Percentiles rank a stretch among this genome's conserved stretches.
Evolutionary conservation across 2,329 filamentous ascomycete genomes (phyloP).

Genomic region (Fusarium neocosmosporiellum): DNA sequence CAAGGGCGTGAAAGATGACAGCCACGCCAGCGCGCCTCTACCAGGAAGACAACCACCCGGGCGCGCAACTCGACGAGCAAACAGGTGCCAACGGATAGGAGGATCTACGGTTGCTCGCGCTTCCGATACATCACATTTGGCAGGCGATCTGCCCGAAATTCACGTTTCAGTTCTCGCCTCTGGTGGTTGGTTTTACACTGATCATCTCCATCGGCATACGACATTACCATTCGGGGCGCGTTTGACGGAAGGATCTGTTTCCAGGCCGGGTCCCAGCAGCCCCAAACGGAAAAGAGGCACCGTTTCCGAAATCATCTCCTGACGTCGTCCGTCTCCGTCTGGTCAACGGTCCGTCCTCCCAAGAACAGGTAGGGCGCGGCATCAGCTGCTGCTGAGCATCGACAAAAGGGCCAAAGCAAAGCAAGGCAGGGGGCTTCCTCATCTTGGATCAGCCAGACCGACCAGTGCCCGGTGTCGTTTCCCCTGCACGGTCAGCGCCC

Average conservation of each 20-base stretch:
- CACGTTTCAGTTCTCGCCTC: background rate
- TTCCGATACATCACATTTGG: slow-evolving; percentile 13
- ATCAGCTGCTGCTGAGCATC: slow-evolving; percentile 5
- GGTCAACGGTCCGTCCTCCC: background rate
- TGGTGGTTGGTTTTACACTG: background rate
- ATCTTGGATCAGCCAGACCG: slow-evolving; percentile 7
- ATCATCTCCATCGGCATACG: background rate
- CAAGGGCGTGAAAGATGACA: slow-evolving; percentile 20
- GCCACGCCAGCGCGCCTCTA: slow-evolving; percentile 20
- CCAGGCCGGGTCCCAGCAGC: background rate
- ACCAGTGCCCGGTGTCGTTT: slow-evolving; percentile 5
- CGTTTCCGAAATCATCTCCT: slow-evolving; percentile 4
- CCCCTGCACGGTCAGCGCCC: slow-evolving; percentile 27
- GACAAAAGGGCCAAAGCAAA: slow-evolving; percentile 22
- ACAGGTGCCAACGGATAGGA: slow-evolving; percentile 2
- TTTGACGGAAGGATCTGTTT: slow-evolving; percentile 3
- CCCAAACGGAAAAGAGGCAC: background rate
- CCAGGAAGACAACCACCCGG: slow-evolving; percentile 10
- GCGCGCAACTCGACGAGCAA: background rate
- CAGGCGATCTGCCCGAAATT: background rate
- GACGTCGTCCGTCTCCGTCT: background rate
- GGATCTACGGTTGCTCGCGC: background rate
- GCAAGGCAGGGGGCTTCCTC: slow-evolving; percentile 4
- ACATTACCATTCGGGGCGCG: background rate
- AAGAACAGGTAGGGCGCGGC: background rate